Evolutionary conservation across 352 stramenopile species (phyloP).

Genomic region (Globisporangium megalacanthum): DNA sequence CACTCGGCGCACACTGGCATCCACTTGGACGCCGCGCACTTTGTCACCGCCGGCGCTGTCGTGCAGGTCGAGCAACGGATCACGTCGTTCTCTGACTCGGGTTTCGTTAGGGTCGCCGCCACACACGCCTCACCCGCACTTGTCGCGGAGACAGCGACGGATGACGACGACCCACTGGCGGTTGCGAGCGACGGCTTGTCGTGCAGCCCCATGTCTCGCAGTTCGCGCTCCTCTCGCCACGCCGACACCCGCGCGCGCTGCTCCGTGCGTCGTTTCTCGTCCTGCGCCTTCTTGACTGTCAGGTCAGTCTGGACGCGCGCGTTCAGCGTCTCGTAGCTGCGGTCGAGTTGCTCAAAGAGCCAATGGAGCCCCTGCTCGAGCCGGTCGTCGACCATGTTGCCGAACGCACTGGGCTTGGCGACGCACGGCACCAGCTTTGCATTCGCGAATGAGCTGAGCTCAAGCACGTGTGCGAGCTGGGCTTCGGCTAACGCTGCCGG

Average conservation of each 20-base stretch:
- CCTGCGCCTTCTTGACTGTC: conserved; percentile 47
- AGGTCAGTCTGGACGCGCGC: conserved; percentile 45
- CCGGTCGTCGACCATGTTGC: conserved; percentile 48
- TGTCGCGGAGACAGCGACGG: background rate
- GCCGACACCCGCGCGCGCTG: conserved; percentile 54
- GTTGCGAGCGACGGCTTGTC: conserved; percentile 26
- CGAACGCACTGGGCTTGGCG: conserved; percentile 52
- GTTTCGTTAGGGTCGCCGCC: background rate
- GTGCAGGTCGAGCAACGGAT: conserved; percentile 70
- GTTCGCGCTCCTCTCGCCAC: conserved; percentile 76
- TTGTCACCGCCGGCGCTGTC: conserved; percentile 47
- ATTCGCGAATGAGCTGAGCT: conserved; percentile 30
- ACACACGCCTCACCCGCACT: background rate
- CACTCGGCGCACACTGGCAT: conserved; percentile 75
- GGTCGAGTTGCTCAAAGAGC: conserved; percentile 64
- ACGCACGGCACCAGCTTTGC: conserved; percentile 47
- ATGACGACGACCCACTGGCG: no score
- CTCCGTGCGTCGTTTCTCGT: conserved; percentile 46
- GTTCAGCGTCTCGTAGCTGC: conserved; percentile 38
- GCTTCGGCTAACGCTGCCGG: conserved; percentile 28
- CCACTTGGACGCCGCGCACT: conserved; percentile 81
- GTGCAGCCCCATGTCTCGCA: conserved; percentile 46
- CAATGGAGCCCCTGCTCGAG: conserved; percentile 62
- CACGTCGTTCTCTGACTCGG: conserved; percentile 28
- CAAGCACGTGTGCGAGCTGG: conserved; percentile 29